A percentile compares a stretch with the other conserved stretches of the same genome.
Conservation (phyloP, 2,329 filamentous ascomycete species). For the Aciculosporium take region DNA sequence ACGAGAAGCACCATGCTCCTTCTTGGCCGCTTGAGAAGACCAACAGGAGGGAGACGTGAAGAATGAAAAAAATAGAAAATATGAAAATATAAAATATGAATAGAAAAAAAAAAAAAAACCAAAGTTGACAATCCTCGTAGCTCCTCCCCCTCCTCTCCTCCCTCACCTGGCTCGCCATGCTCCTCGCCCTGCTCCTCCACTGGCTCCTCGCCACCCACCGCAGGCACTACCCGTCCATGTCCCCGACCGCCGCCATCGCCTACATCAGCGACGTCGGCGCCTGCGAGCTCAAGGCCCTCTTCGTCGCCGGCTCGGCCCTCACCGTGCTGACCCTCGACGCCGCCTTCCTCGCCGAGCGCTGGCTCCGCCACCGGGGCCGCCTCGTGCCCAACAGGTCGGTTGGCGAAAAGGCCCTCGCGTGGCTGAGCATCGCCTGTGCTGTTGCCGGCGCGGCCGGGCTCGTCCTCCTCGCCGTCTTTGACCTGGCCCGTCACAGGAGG, state of each 20-base stretch:
- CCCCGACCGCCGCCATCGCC: conserved; percentile 42
- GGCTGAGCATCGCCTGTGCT: conserved; percentile 51
- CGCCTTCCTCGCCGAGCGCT: conserved; percentile 68
- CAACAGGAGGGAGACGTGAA: background rate
- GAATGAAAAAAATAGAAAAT: background rate
- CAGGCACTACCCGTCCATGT: conserved; percentile 49
- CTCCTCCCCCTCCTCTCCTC: conserved; percentile 56
- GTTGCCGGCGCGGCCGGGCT: conserved; percentile 65
- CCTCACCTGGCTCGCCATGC: conserved; percentile 49
- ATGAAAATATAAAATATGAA: background rate
- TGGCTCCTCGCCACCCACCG: conserved; percentile 46
- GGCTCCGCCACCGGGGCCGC: conserved; percentile 68
- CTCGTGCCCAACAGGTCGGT: conserved; percentile 56
- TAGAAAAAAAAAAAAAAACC: background rate
- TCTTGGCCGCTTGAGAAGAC: background rate
- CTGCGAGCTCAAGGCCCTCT: conserved; percentile 54
- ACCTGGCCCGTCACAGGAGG: conserved; percentile 53
- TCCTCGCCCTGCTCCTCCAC: conserved; percentile 55
- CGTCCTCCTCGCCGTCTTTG: conserved; percentile 73
- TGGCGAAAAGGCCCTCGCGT: conserved; percentile 48
- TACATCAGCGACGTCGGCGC: conserved; percentile 59
- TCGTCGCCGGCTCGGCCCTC: conserved; percentile 56
- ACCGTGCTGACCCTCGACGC: conserved; percentile 71
- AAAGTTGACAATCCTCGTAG: conserved; percentile 18
- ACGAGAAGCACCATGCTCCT: background rate